phyloP scores from a whole-genome alignment of 192 early-diverging fungal genomes.

The Jimgerdemannia flammicorona region DNA sequence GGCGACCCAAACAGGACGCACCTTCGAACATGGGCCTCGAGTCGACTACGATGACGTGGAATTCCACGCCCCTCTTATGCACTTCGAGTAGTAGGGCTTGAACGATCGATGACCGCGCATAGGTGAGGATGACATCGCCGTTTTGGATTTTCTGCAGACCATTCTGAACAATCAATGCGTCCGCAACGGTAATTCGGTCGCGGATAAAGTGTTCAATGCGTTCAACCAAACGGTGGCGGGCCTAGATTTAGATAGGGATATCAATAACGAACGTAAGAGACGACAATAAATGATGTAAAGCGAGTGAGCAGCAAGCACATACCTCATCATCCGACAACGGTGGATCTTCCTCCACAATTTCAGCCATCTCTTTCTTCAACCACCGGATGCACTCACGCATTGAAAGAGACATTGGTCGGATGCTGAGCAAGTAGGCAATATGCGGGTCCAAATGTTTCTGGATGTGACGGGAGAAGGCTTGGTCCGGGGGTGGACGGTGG shows the following conservation, averaged over 20 bases:
- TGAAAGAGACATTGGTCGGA: slow-evolving; percentile 84
- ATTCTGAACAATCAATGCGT: slow-evolving; percentile 71
- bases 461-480: slow-evolving; percentile 76
- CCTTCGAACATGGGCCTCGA: slow-evolving; percentile 88
- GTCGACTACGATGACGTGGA: slow-evolving; percentile 92
- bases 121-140: slow-evolving; percentile 90
- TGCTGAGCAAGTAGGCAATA: slow-evolving; percentile 82
- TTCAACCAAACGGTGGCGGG: slow-evolving; percentile 60
- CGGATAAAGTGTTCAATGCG: slow-evolving; percentile 87
- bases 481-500: slow-evolving; percentile 81
- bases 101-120: slow-evolving; percentile 90
- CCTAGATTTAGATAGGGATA: slow-evolving; percentile 34
- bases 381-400: slow-evolving; percentile 92
- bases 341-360: slow-evolving; percentile 71
- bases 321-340: slow-evolving; percentile 86
- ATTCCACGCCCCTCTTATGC: slow-evolving; percentile 67
- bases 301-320: slow-evolving; percentile 24
- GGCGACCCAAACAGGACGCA: slow-evolving; percentile 6
- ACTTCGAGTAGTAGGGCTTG: slow-evolving; percentile 72
- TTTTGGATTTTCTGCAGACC: slow-evolving; percentile 84
- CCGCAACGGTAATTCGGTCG: slow-evolving; percentile 85
- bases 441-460: slow-evolving; percentile 82
- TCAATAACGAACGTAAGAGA: not conserved
- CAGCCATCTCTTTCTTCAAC: slow-evolving; percentile 82
- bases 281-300: not conserved